These are phyloP conservation scores for Talaromyces adpressus DNA, from an alignment of 495 filamentous ascomycete species.

Conservation along the genomic window DNA sequence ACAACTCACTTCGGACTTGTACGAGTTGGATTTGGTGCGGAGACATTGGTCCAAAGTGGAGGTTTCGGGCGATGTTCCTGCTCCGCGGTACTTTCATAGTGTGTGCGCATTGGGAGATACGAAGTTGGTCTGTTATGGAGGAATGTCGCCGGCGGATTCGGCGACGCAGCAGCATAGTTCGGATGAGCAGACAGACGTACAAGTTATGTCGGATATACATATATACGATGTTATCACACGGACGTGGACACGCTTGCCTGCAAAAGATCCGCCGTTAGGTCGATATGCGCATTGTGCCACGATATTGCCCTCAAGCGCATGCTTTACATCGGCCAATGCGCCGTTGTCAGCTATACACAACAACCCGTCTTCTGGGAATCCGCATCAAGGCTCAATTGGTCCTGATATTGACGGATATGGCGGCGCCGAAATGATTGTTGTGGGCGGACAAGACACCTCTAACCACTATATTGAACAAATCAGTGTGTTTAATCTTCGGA, in stretches of 20 bases:
- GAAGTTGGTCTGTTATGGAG: conserved; percentile 95
- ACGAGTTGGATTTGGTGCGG: conserved; percentile 85
- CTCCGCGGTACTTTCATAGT: conserved; percentile 93
- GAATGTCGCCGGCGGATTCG: conserved; percentile 78
- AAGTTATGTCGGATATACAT: conserved; percentile 97
- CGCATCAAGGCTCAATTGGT: conserved; percentile 79
- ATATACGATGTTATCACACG: conserved; percentile 85
- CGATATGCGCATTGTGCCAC: conserved; percentile 96
- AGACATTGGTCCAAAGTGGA: conserved; percentile 92
- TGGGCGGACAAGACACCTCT: conserved; percentile 92
- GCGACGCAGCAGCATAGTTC: conserved; percentile 31
- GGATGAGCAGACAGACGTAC: conserved; percentile 78
- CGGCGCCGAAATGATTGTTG: conserved; percentile 94
- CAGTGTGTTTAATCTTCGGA: conserved; percentile 95
- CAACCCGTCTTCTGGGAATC: conserved; percentile 70
- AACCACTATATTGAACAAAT: conserved; percentile 99
- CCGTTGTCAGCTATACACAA: conserved; percentile 81
- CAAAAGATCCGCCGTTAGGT: conserved; percentile 79
- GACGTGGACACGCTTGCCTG: conserved; percentile 78
- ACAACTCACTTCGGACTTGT: conserved; percentile 79
- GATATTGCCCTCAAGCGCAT: conserved; percentile 79
- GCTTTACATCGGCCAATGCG: conserved; percentile 75
- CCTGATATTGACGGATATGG: conserved; percentile 83
- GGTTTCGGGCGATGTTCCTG: conserved; percentile 73
- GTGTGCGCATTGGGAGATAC: conserved; percentile 89